Percentiles rank a stretch among this genome's conserved stretches.
Conservation (phyloP, 495 filamentous ascomycete species). For the Aspergillus leporis region DNA sequence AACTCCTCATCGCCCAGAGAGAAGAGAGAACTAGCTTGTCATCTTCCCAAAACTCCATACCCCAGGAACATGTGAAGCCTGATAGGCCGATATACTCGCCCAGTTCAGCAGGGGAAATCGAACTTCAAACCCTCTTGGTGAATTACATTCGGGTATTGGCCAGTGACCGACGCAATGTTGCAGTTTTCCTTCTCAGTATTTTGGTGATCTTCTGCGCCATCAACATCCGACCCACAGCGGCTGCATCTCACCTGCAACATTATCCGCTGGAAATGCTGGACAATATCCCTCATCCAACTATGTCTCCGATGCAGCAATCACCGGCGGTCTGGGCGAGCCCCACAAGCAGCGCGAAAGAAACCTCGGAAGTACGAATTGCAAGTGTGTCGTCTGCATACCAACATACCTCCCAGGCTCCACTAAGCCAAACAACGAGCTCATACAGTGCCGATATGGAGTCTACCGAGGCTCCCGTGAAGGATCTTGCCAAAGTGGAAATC, state of each 20-base stretch:
- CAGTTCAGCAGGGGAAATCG: constrained; percentile 30
- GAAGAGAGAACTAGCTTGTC: constrained; percentile 3
- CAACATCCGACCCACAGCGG: constrained; percentile 19
- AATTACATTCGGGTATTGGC: constrained; percentile 69
- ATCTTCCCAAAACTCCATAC: not conserved
- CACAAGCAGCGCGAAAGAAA: not conserved
- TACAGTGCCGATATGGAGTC: not conserved
- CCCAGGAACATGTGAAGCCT: constrained; percentile 8
- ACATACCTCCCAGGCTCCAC: not conserved
- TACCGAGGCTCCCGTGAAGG: not conserved
- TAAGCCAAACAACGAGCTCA: not conserved
- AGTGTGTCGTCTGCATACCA: not conserved
- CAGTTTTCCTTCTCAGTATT: constrained; percentile 61
- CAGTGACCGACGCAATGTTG: constrained; percentile 69
- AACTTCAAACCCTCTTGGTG: constrained; percentile 60
- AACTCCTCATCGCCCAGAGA: not conserved
- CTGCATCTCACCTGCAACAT: constrained; percentile 14
- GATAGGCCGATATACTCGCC: constrained; percentile 1
- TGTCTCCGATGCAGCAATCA: constrained; percentile 12
- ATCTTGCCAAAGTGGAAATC: not conserved
- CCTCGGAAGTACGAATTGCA: not conserved
- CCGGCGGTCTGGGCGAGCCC: not conserved
- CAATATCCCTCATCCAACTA: not conserved
- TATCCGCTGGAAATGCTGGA: constrained; percentile 22
- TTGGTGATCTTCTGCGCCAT: constrained; percentile 58